Base-by-base conservation (phyloP, 352 stramenopile species). In the Globisporangium barbulae region DNA sequence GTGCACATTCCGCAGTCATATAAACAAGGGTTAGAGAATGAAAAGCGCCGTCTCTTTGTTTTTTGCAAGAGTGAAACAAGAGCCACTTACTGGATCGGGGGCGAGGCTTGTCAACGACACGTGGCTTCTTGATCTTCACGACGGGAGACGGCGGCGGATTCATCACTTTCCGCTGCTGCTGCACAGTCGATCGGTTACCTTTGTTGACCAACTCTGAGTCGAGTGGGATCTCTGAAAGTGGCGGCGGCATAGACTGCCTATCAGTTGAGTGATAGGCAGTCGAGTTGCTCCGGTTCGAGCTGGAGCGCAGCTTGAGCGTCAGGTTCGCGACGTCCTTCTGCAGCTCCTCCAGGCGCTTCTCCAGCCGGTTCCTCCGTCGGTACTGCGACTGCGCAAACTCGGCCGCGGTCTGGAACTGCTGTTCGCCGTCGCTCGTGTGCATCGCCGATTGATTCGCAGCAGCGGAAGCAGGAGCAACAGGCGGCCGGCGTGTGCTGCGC, bases 291-390 rank as follows among this genome's bases (percentile, higher is more conserved):
- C 68, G 71, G 33, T 69, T 78, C 28, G 72, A 71, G 1, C 49
- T 61, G 0, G 68, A 66, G 35, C 82, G 81, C 19, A 93, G 59
- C 48, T 84, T 87, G n/a, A 88, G 59, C 25, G 81, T 91, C n/a
- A 93, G 76, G 50, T 72, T 88, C 31, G 81, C 81, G 21, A 91
- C 82, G 58, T 93, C 85, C 35, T 83, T 77, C 70, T 91, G 79
- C 44, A 93, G 70, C 61, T 93, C 85, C 54, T 85, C 79, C 5
- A 91, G 72, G 5, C 82, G 74, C 64, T 78, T 75, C 55, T 93
- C 82, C 13, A 91, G 67, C 0, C 78, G 68, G 53, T 93, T 91
- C 12, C 79, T 73, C 9, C 78, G 74, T 44, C 61, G 71, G 62
- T 78, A 81, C 49, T 82, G 72, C 50, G 72, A 74, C 33, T 72